Evolutionary conservation across 1,284 basidiomycete genomes (phyloP), one percentile per base, ranked within the genome.

Genomic region (Polyporus tsugae): DNA sequence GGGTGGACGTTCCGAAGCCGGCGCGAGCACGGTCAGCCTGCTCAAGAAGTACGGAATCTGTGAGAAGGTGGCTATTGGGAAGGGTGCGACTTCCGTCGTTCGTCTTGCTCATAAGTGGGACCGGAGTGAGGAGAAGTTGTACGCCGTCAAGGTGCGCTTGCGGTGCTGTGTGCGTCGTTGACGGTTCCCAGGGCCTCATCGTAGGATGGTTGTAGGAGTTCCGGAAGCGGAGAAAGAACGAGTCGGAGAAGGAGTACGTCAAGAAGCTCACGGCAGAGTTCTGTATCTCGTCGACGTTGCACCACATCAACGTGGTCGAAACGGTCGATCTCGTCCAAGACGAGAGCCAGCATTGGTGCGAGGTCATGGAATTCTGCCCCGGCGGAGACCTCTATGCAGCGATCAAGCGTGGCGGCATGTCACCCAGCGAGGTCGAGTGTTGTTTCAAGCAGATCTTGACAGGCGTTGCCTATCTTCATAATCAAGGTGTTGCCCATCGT

Each of bases 231-330:
- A 89, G 97, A 77, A 98, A 97, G 88, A 98, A 98, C 80, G 97
- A 99, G 84, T 92, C 96, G 2, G 97, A 99, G 82, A 98, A 98
- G 82, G 98, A 99, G 83, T 99, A 99, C 78, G 93, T 99, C 84
- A 99, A 99, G 89, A 99, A 99, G 82, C 92, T 99, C 76, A 99
- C 97, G 1, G 96, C 97, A 29, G 97, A 99, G 80, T 99, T 99
- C 81, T 99, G 97, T 82, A 99, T 99, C 73, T 97, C 96, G 41
- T 99, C 97, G 41, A 99, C 98, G 1, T 83, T 99, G 55, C 97
- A 99, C 79, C 97, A 99, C 79, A 86, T 91, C 79, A 99, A 99
- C 81, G 89, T 99, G 76, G 97, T 99, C 77, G 97, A 99, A 85
- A 99, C 97, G 2, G 98, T 99, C 70, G 97, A 99, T 82, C 90